phyloP scores from a whole-genome alignment of 2,329 filamentous ascomycete genomes.

The Epichloe sylvatica region DNA sequence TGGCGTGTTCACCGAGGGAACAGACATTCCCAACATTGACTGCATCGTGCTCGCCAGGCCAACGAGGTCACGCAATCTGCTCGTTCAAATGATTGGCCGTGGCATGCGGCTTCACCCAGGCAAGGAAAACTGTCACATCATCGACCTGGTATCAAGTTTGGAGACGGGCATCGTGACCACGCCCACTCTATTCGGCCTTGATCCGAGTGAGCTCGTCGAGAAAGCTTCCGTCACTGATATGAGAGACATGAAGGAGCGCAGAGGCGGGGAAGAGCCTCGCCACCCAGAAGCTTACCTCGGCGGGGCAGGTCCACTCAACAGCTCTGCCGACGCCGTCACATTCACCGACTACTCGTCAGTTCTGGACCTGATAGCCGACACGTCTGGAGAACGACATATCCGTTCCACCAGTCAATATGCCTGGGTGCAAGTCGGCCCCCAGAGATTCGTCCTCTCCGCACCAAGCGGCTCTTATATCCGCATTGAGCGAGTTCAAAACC shows the following conservation, averaged over 20 bases:
- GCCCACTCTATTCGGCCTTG: slow-evolving; percentile 83
- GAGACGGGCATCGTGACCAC: slow-evolving; percentile 77
- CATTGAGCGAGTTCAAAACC: slow-evolving; percentile 28
- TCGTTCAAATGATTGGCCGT: slow-evolving; percentile 95
- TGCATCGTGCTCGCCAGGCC: slow-evolving; percentile 79
- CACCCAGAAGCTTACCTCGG: slow-evolving; percentile 7
- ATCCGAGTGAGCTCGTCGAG: slow-evolving; percentile 64
- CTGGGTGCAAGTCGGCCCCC: slow-evolving; percentile 67
- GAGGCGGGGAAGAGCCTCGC: slow-evolving; percentile 26
- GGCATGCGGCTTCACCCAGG: slow-evolving; percentile 71
- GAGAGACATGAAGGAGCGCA: slow-evolving; percentile 35
- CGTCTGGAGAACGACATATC: slow-evolving; percentile 64
- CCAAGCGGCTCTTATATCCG: slow-evolving; percentile 47
- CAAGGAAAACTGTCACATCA: slow-evolving; percentile 83
- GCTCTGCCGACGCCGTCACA: slow-evolving; percentile 36
- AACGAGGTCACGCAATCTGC: slow-evolving; percentile 80
- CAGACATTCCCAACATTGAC: slow-evolving; percentile 94
- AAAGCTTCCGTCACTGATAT: slow-evolving; percentile 51
- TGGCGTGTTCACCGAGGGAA: slow-evolving; percentile 92
- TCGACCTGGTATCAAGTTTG: slow-evolving; percentile 86
- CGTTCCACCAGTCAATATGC: slow-evolving; percentile 58
- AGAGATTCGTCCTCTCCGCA: slow-evolving; percentile 57
- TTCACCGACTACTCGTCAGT: slow-evolving; percentile 89
- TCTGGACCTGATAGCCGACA: slow-evolving; percentile 79
- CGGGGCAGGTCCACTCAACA: slow-evolving; percentile 4